Conservation (phyloP, 768 basidiomycete genomes). For the Cystobasidium ongulense region DNA sequence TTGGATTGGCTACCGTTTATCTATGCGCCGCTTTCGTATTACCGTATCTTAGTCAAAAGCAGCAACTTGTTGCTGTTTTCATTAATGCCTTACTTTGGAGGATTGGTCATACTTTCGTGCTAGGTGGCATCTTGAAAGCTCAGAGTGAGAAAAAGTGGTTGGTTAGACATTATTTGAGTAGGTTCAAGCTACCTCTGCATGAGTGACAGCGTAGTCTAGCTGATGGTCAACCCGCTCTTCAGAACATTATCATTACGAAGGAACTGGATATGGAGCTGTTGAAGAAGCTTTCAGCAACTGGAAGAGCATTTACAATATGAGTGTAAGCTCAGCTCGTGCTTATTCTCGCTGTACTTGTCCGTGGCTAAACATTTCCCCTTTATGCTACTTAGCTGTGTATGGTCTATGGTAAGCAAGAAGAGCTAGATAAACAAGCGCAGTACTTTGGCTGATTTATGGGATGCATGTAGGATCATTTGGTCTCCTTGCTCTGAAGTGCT, state of each 20-base stretch:
- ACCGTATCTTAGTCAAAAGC: conserved; percentile 53
- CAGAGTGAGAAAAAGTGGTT: conserved; percentile 81
- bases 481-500: conserved; percentile 82
- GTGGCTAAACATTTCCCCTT: not conserved
- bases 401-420: conserved; percentile 12
- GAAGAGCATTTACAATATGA: conserved; percentile 86
- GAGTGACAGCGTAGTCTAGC: not conserved
- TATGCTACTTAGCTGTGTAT: not conserved
- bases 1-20: conserved; percentile 67
- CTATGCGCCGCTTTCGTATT: conserved; percentile 55
- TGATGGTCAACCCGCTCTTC: not conserved
- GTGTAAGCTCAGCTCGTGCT: conserved; percentile 83
- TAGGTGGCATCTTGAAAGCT: conserved; percentile 71
- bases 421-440: no score
- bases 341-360: conserved; percentile 51
- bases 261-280: conserved; percentile 65
- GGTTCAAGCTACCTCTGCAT: conserved; percentile 41
- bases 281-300: conserved; percentile 90
- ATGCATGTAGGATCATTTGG: conserved; percentile 62
- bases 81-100: conserved; percentile 77
- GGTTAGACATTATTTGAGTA: conserved; percentile 72
- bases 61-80: conserved; percentile 62
- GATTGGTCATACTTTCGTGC: conserved; percentile 73
- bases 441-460: not conserved
- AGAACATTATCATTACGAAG: conserved; percentile 79